Evolutionary conservation across 768 basidiomycete species (phyloP), one percentile per base, ranked within the genome.

Genomic region (Termitomyces sp.): DNA sequence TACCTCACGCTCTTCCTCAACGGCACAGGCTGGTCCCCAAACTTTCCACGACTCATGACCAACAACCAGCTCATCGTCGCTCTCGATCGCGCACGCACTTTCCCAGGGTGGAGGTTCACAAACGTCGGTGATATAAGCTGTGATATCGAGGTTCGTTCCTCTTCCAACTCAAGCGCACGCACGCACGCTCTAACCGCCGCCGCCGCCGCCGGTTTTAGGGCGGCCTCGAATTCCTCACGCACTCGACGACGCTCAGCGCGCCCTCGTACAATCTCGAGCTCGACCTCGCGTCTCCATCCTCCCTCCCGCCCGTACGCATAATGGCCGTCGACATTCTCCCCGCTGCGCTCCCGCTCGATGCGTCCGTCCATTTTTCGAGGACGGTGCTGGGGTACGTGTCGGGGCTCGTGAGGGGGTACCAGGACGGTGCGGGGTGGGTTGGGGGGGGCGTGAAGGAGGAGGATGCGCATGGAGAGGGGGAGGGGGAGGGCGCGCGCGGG

Each of bases 281-380:
- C n/a, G n/a, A n/a, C n/a, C n/a, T n/a, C n/a, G n/a, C n/a, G n/a
- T n/a, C n/a, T n/a, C n/a, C n/a, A n/a, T n/a, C n/a, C n/a, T 7
- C 66, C 65, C 16, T 19, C 2, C 67, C 84, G 0, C 72, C 75
- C n/a, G 80, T 84, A 38, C 84, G 89, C 54, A 84, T 96, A 63
- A 94, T 95, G 84, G 83, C 90, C 0, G 89, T 95, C 50, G 95
- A 98, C 66, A 97, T 96, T 63, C 81, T 97, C 4, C 95, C 95
- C 0, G 82, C 95, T 0, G 83, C 89, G 55, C 78, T 98, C 25
- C 90, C 94, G 1, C 73, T 84, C 54, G 93, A 96, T 60, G 88
- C 94, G 7, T 92, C 90, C 1, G 65, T 76, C 23, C 85, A 89
- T 58, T 97, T 97, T 70, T 89, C 88, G 9, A 65, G 70, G 2